Percentiles rank a stretch among this genome's conserved stretches.
These are phyloP conservation scores for Xylariaceae sp. DNA, from an alignment of 2,329 filamentous ascomycete species.

Conservation along the genomic window DNA sequence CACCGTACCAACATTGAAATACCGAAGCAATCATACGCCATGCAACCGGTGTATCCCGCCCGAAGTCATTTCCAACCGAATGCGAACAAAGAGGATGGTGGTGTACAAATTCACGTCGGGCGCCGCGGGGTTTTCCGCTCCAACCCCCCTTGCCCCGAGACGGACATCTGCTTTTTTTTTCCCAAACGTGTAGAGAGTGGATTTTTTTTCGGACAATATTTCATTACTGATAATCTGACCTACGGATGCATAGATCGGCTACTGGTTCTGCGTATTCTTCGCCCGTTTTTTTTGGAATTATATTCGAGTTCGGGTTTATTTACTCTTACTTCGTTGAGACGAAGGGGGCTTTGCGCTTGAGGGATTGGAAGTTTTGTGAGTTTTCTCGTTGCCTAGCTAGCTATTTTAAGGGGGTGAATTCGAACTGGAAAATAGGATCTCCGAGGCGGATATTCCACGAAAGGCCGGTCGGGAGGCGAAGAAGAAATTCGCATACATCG, in stretches of 20 bases:
- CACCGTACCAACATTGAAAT: background rate
- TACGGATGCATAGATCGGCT: slow-evolving; percentile 24
- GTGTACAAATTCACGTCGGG: slow-evolving; percentile 34
- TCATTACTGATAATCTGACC: background rate
- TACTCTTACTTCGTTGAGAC: slow-evolving; percentile 35
- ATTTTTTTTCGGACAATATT: too few species aligned
- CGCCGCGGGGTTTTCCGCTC: slow-evolving; percentile 30
- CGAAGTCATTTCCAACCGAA: slow-evolving; percentile 35
- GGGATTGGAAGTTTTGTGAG: slow-evolving; percentile 26
- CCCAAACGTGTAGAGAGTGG: too few species aligned
- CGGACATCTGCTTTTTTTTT: too few species aligned
- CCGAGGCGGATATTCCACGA: slow-evolving; percentile 35
- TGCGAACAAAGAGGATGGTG: slow-evolving; percentile 36
- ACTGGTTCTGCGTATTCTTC: slow-evolving; percentile 36
- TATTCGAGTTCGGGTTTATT: slow-evolving; percentile 31
- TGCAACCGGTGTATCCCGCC: slow-evolving; percentile 36
- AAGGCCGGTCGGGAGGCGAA: slow-evolving; percentile 28
- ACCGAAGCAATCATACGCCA: slow-evolving; percentile 33
- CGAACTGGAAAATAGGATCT: slow-evolving; percentile 24
- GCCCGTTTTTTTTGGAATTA: slow-evolving; percentile 30
- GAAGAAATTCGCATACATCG: slow-evolving; percentile 23
- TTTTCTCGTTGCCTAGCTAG: background rate
- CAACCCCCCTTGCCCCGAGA: background rate
- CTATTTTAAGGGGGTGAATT: background rate
- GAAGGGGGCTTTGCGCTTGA: slow-evolving; percentile 30